Conservation (phyloP, 2,329 filamentous ascomycete genomes). For the Aspergillus sp. region DNA sequence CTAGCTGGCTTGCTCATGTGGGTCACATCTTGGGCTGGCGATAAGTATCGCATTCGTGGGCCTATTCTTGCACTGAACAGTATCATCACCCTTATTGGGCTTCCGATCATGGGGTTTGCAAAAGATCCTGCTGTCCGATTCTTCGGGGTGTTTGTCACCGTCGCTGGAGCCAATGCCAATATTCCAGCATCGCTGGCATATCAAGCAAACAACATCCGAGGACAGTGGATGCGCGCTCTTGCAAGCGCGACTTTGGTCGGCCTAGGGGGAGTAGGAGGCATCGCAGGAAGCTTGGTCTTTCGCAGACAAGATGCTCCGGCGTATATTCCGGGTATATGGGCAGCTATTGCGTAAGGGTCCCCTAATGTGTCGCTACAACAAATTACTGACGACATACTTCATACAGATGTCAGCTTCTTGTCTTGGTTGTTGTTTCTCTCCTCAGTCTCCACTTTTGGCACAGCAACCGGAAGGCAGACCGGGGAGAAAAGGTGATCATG, state of each 20-base stretch:
- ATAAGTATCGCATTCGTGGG: constrained; percentile 64
- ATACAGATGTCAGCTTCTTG: background rate
- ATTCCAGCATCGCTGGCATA: constrained; percentile 62
- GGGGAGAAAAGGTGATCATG: background rate
- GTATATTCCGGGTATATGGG: constrained; percentile 35
- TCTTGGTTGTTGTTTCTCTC: background rate
- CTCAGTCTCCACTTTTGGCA: background rate
- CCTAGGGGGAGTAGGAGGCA: constrained; percentile 73
- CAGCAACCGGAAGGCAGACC: background rate
- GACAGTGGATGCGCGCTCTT: constrained; percentile 84
- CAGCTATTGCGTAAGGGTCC: constrained; percentile 16
- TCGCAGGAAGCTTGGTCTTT: constrained; percentile 74
- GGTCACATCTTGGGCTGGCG: constrained; percentile 59
- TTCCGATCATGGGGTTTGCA: constrained; percentile 70
- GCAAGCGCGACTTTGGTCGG: constrained; percentile 55
- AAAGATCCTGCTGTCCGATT: constrained; percentile 59
- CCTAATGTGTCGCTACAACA: background rate
- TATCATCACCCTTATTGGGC: constrained; percentile 63
- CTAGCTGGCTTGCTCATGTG: constrained; percentile 65
- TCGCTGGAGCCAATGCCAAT: constrained; percentile 73
- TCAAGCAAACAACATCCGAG: constrained; percentile 83
- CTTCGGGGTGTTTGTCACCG: constrained; percentile 71
- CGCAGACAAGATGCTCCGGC: constrained; percentile 41
- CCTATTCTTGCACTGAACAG: constrained; percentile 66
- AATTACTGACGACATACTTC: background rate